Conservation (phyloP, 2,329 filamentous ascomycete genomes). For the Podosphaera aphanis region DNA sequence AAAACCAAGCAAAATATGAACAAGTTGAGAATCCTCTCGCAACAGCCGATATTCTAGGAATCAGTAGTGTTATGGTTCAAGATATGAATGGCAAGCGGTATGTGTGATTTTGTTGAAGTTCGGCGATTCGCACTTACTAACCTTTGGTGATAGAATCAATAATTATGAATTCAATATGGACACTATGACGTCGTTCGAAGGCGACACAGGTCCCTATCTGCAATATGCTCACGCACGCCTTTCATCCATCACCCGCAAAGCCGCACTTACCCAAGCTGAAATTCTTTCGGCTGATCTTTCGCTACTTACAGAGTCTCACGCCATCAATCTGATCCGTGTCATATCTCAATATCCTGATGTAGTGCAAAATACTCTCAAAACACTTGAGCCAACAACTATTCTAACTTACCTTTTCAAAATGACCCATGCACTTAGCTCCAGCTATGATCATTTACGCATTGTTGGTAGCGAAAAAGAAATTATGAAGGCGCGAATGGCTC, state of each 20-base stretch:
- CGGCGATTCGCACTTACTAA: background rate
- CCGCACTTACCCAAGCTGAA: slow-evolving; percentile 29
- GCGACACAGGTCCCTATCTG: slow-evolving; percentile 65
- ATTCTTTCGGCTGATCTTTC: slow-evolving; percentile 39
- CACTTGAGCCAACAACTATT: slow-evolving; percentile 48
- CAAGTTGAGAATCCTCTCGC: slow-evolving; percentile 67
- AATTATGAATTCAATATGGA: slow-evolving; percentile 58
- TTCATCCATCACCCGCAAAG: slow-evolving; percentile 36
- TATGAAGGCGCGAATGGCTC: slow-evolving; percentile 46
- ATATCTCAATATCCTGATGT: slow-evolving; percentile 74
- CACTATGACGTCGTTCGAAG: slow-evolving; percentile 63
- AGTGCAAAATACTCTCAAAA: slow-evolving; percentile 63
- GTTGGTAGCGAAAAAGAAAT: slow-evolving; percentile 56
- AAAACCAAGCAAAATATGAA: slow-evolving; percentile 72
- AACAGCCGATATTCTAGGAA: slow-evolving; percentile 72
- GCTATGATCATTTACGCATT: slow-evolving; percentile 62
- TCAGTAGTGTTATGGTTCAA: slow-evolving; percentile 91
- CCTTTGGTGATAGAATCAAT: slow-evolving; percentile 24
- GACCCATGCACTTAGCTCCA: slow-evolving; percentile 56
- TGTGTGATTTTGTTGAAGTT: slow-evolving; percentile 9
- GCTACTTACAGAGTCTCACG: slow-evolving; percentile 48
- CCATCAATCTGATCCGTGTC: slow-evolving; percentile 47
- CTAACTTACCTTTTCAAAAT: slow-evolving; percentile 62
- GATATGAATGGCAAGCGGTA: slow-evolving; percentile 90
- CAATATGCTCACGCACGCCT: slow-evolving; percentile 64